Evolutionary conservation across 371 early-diverging fungal species (phyloP), one percentile per base, ranked within the genome.

Genomic region (Apophysomyces sp.): DNA sequence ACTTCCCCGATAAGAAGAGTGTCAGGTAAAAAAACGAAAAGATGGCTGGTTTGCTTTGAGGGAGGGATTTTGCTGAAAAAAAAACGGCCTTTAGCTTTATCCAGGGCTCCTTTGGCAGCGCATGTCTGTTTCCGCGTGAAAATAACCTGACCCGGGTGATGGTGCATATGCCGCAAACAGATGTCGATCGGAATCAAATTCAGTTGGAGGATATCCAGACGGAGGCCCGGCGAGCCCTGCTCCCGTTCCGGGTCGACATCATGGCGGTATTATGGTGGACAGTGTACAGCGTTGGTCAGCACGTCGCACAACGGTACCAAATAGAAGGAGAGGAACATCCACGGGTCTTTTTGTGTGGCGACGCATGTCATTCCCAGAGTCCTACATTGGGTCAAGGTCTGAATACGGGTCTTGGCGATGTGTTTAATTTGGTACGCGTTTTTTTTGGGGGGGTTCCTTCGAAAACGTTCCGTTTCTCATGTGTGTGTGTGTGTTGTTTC

Each of bases 401-500:
- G n/a, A 79, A 79, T 52, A 76, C 79, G 15, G 79, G 79, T 3
- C 70, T 79, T 67, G 79, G 76, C 29, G 79, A 79, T 51, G 64
- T 76, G 4, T 79, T 76, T 49, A 79, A 79, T 52, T 58, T 79
- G 61, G 76, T 74, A 67, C 2, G 49, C 21, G 11, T 21, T 21
- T 44, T n/a, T 9, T n/a, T n/a, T n/a, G n/a, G n/a, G n/a, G n/a
- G n/a, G n/a, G n/a, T n/a, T n/a, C n/a, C n/a, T n/a, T n/a, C n/a
- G n/a, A n/a, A n/a, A n/a, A n/a, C n/a, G n/a, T 21, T 21, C 24
- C 8, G 8, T 4, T 44, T 44, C 11, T 44, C 1, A 13, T 1
- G 9, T 21, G 16, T 7, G 9, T 7, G 21, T 9, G 4, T 9
- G 1, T 11, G 21, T 21, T 21, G n/a, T 44, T 6, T 44, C 49